These are phyloP conservation scores for Hirschioporus abietinus DNA, from an alignment of 768 basidiomycete genomes.

Conservation along the genomic window DNA sequence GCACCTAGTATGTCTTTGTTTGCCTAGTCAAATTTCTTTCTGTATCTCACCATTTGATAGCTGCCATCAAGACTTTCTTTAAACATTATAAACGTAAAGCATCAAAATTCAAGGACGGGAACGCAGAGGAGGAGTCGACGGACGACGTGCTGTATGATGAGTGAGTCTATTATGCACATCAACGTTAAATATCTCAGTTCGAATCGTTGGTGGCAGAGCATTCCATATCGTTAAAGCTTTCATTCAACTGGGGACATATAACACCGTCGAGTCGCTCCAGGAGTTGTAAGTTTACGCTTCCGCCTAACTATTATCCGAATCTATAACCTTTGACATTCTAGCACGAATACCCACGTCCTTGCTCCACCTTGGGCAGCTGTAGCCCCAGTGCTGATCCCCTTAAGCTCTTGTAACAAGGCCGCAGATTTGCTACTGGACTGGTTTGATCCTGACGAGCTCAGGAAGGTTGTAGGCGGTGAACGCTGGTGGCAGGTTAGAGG, in stretches of 20 bases:
- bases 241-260: slow-evolving; percentile 55
- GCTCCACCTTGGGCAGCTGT: slow-evolving; percentile 82
- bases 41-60: slow-evolving; percentile 23
- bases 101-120: slow-evolving; percentile 29
- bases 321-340: neutral
- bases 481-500: slow-evolving; percentile 99
- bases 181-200: neutral
- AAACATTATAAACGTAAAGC: slow-evolving; percentile 41
- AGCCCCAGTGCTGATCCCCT: slow-evolving; percentile 64
- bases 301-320: neutral
- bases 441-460: slow-evolving; percentile 74
- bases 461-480: slow-evolving; percentile 74
- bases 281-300: slow-evolving; percentile 39
- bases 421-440: slow-evolving; percentile 67
- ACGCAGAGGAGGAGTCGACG: slow-evolving; percentile 37
- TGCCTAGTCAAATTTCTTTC: neutral
- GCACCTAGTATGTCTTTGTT: slow-evolving; percentile 36
- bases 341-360: slow-evolving; percentile 67
- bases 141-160: slow-evolving; percentile 70
- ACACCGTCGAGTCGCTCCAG: slow-evolving; percentile 71
- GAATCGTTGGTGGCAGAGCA: slow-evolving; percentile 33
- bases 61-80: slow-evolving; percentile 49
- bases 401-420: slow-evolving; percentile 69
- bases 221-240: slow-evolving; percentile 73
- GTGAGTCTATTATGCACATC: slow-evolving; percentile 27